Conservation (phyloP, 2,329 filamentous ascomycete genomes). For the Hymenoscyphus linearis region DNA sequence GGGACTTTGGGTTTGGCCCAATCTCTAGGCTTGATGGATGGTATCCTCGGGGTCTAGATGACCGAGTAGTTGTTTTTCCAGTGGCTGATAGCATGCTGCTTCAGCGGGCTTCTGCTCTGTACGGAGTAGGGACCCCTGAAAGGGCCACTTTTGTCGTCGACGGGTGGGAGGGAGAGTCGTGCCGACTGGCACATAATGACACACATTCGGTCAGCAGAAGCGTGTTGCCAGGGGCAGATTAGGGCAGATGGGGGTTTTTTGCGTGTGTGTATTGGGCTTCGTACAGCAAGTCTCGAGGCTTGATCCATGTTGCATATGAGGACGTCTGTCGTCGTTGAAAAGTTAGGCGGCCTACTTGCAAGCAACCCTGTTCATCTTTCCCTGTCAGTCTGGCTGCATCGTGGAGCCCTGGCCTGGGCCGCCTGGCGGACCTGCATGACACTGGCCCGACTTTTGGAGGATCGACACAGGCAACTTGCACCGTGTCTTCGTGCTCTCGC, state of each 20-base stretch:
- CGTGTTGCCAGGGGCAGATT: background rate
- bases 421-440: background rate
- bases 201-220: background rate
- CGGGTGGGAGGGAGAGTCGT: background rate
- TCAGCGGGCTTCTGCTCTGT: background rate
- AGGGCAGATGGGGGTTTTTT: background rate
- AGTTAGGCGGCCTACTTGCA: background rate
- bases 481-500: background rate
- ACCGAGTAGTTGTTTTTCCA: background rate
- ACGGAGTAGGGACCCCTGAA: background rate
- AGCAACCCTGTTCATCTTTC: background rate
- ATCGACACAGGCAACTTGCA: conserved; percentile 4
- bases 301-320: conserved; percentile 11
- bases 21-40: background rate
- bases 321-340: conserved; percentile 1
- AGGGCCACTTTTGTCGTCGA: background rate
- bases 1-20: background rate
- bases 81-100: background rate
- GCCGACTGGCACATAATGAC: background rate
- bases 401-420: background rate
- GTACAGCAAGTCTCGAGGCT: conserved; percentile 9
- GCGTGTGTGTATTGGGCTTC: conserved; percentile 5
- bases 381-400: conserved; percentile 2
- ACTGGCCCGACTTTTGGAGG: conserved; percentile 2
- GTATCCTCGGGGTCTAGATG: background rate